Percentiles rank a stretch among this genome's conserved stretches.
These are phyloP conservation scores for Trametopsis cervina DNA, from an alignment of 768 basidiomycete genomes.

Conservation along the genomic window DNA sequence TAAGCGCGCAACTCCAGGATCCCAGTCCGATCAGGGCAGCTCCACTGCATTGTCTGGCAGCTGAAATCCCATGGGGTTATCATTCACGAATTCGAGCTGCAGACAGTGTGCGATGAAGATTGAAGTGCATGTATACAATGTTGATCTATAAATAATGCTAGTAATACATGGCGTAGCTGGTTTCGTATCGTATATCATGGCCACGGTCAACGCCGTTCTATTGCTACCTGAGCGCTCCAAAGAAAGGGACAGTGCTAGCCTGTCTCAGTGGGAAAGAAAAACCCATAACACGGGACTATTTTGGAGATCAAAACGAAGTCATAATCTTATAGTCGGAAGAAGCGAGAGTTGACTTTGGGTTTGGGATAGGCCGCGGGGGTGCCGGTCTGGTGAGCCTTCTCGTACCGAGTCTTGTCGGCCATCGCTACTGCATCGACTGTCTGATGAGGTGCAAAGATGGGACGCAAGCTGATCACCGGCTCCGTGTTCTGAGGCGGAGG, in stretches of 20 bases:
- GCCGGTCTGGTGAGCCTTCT: constrained; percentile 2
- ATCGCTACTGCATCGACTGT: constrained; percentile 2
- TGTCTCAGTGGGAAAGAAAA: background rate
- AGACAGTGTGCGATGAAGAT: no score
- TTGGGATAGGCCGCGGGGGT: background rate
- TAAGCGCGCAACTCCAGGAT: no score
- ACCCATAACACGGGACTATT: background rate
- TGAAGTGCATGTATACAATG: background rate
- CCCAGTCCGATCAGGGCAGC: no score
- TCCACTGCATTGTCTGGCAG: no score
- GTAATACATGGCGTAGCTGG: background rate
- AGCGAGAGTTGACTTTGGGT: constrained; percentile 14
- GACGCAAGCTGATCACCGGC: background rate
- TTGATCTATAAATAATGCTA: background rate
- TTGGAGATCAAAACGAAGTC: background rate
- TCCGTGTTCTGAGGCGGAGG: background rate
- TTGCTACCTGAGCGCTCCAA: no score
- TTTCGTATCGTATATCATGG: background rate
- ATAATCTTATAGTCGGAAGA: constrained; percentile 17
- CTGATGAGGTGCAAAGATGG: background rate
- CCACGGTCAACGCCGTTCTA: no score
- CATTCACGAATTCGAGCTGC: no score
- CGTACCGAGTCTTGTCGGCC: constrained; percentile 1
- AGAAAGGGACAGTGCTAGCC: background rate
- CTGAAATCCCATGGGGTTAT: no score